Conservation (phyloP, 179 eudicot species). For the Silene coronaria region DNA sequence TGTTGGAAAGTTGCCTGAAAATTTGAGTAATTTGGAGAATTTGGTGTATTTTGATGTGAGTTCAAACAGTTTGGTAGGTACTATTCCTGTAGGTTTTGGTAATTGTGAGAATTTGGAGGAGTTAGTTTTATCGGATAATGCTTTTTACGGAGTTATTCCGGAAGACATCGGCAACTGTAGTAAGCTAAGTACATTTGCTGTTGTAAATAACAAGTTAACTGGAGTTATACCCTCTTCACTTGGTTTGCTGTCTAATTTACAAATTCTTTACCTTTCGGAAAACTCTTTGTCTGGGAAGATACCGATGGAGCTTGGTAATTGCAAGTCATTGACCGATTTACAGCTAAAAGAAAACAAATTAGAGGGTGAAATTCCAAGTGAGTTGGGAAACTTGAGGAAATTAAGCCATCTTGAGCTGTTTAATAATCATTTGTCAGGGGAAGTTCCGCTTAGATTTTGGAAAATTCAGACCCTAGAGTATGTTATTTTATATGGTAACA, state of each 20-base stretch:
- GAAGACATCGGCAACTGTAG: conserved; percentile 53
- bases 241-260: conserved; percentile 42
- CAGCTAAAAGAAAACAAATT: conserved; percentile 42
- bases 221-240: conserved; percentile 60
- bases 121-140: conserved; percentile 49
- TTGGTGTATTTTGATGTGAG: conserved; percentile 23
- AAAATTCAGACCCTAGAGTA: conserved; percentile 48
- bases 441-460: conserved; percentile 52
- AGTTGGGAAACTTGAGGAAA: conserved; percentile 39
- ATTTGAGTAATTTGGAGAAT: conserved; percentile 14
- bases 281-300: conserved; percentile 52
- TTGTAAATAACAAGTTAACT: conserved; percentile 40
- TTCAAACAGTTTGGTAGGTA: conserved; percentile 18
- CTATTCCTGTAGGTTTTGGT: conserved; percentile 25
- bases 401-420: conserved; percentile 37
- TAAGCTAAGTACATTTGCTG: conserved; percentile 37
- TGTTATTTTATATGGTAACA: conserved; percentile 44
- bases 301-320: conserved; percentile 64
- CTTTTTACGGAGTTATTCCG: conserved; percentile 45
- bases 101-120: conserved; percentile 33
- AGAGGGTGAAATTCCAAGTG: conserved; percentile 51
- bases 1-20: conserved; percentile 21
- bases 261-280: conserved; percentile 37
- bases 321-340: conserved; percentile 38
- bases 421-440: conserved; percentile 45